Evolutionary conservation across 2,329 filamentous ascomycete genomes (phyloP), one percentile per base, ranked within the genome.

Genomic region (Fusarium austroafricanum): DNA sequence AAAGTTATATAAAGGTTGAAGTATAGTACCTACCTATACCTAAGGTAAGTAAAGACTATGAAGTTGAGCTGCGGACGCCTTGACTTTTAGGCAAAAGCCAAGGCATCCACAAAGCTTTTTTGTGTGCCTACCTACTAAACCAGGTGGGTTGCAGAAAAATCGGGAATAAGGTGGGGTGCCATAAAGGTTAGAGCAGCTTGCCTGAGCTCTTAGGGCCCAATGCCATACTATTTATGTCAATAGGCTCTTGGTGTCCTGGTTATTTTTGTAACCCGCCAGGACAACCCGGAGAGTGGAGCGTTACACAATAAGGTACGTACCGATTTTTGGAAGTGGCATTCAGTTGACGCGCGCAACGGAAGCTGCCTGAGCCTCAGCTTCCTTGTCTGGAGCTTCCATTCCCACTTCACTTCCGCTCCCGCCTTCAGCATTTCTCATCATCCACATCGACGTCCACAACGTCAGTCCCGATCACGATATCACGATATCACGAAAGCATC

Each of bases 281-380:
- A 23, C 21, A 23, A 6, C 21, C 21, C 21, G 21, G 21, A 23
- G 12, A 33, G 14, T 42, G 10, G 28, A 39, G 53, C 47, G 55
- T 49, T 49, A 56, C 61, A 38, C n/a, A 10, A 11, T 14, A 33
- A 39, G 51, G 52, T 71, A 61, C 67, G 65, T 70, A 65, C 44
- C 55, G 20, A 38, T 47, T 38, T 38, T 45, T 51, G 45, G 42
- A 56, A 49, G 50, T 53, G 37, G 31, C 38, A 46, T 53, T 54
- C 35, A 70, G 72, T 74, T 80, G 79, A 81, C 80, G 78, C 80
- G 79, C 79, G 79, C 78, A 75, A 75, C 72, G 69, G 74, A 75
- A 82, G 80, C 79, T 82, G 80, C 80, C 80, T 81, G 80, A 78
- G 77, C 74, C 75, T 64, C 52, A 68, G 55, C 64, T 64, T 64